These are phyloP conservation scores for Stagonosporopsis rhizophila DNA, from an alignment of 2,329 filamentous ascomycete species.

Conservation along the genomic window DNA sequence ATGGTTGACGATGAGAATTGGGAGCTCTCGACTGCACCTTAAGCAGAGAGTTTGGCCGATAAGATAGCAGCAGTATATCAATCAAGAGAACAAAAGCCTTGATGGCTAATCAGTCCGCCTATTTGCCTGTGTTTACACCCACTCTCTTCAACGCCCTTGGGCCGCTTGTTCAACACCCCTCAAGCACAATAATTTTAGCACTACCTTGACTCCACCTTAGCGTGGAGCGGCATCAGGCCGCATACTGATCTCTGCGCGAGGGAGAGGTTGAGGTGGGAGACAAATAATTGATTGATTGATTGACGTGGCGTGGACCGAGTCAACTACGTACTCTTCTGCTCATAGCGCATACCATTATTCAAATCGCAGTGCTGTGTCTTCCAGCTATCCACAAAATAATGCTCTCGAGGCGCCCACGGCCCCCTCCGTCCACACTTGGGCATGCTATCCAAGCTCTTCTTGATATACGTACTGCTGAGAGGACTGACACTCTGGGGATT, in stretches of 20 bases:
- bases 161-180: too few species aligned
- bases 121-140: too few species aligned
- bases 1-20: not conserved
- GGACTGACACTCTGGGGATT: constrained; percentile 52
- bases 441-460: constrained; percentile 49
- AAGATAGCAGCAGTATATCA: not conserved
- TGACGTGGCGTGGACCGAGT: too few species aligned
- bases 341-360: constrained; percentile 50
- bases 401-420: constrained; percentile 54
- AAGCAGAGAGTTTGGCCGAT: not conserved
- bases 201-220: too few species aligned
- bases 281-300: too few species aligned
- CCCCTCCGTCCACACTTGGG: constrained; percentile 58
- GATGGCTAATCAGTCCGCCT: too few species aligned
- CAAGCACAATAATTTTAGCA: too few species aligned
- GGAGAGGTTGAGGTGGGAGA: too few species aligned
- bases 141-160: too few species aligned
- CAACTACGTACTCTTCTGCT: constrained; percentile 27
- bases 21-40: not conserved
- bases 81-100: too few species aligned
- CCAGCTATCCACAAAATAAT: constrained; percentile 55
- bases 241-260: too few species aligned
- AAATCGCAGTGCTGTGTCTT: constrained; percentile 53
- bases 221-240: too few species aligned
- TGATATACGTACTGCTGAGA: constrained; percentile 61